Evolutionary conservation across 1,284 basidiomycete genomes (phyloP), one percentile per base, ranked within the genome.

Genomic region (Cryptococcus hybrid): DNA sequence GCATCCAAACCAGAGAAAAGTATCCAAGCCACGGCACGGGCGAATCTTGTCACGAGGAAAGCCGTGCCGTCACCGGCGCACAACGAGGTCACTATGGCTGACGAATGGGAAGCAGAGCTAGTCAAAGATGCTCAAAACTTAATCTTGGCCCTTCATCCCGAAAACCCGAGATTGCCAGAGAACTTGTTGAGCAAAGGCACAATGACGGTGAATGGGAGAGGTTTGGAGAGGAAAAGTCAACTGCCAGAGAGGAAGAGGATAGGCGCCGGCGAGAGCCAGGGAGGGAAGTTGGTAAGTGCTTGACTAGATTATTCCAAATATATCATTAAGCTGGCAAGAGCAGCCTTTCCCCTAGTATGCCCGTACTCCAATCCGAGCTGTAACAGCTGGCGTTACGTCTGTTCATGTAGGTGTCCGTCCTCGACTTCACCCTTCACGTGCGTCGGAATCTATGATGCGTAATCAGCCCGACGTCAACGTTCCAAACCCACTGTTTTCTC

Each of bases 321-420:
- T 30, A 30, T 40, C 40, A 47, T 15, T 40, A 3, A 13, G 9
- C 30, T n/a, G 7, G 13, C 8, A 13, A 30, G 37, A 36, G 40
- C 30, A 71, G 70, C 70, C n/a, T 68, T 64, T 51, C 71, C 71
- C 71, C 71, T 0, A 6, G 54, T 2, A 54, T 57, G n/a, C 71
- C 9, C 59, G 64, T n/a, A 52, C 59, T 7, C 64, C 69, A 3
- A 63, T 71, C 6, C 61, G 71, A 47, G 67, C 71, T 5, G 69
- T 61, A 11, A 52, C 63, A 0, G 57, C 54, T 12, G 71, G 71
- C 12, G 69, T 73, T 6, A 73, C 69, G 0, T 68, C 71, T 2
- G 58, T 73, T 13, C 69, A 73, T 46, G 54, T 73, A 13, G 71
- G 71, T 34, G 63, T 73, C 15, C 65, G 71, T 44, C 71, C 71